These are phyloP conservation scores for Dicorynia guianensis DNA, from an alignment of 306 rosid genomes.

Conservation along the genomic window DNA sequence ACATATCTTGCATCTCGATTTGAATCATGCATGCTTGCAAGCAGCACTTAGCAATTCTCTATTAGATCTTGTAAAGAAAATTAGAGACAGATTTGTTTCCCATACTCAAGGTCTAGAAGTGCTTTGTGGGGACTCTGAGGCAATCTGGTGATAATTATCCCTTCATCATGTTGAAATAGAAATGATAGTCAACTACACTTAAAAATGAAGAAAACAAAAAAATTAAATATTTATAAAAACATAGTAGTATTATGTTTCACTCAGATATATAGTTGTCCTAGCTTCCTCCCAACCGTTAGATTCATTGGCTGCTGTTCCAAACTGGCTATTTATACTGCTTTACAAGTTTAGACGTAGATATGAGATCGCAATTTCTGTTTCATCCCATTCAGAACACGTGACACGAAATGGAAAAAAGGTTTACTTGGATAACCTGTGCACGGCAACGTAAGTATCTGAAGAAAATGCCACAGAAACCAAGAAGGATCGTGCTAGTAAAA, in stretches of 20 bases:
- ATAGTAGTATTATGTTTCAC: background rate
- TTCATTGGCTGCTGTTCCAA: background rate
- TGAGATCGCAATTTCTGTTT: background rate
- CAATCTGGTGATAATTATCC: background rate
- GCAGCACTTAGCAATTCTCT: background rate
- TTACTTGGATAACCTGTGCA: background rate
- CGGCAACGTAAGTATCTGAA: background rate
- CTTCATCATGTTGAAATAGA: background rate
- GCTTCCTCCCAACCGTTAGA: background rate
- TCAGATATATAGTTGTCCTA: background rate
- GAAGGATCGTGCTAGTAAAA: background rate
- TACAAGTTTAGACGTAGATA: background rate
- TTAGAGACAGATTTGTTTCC: no score
- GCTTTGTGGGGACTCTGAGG: background rate
- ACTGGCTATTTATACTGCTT: background rate
- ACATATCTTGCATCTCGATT: background rate
- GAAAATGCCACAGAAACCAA: background rate
- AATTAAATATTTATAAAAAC: no score
- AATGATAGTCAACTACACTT: background rate
- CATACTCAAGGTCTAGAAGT: no score
- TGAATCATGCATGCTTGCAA: background rate
- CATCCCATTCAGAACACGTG: background rate
- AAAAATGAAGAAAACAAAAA: background rate
- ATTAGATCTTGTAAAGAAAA: no score
- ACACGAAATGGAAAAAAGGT: background rate